Conservation (phyloP, 2,329 filamentous ascomycete species). For the Cryphonectria carpinicola region DNA sequence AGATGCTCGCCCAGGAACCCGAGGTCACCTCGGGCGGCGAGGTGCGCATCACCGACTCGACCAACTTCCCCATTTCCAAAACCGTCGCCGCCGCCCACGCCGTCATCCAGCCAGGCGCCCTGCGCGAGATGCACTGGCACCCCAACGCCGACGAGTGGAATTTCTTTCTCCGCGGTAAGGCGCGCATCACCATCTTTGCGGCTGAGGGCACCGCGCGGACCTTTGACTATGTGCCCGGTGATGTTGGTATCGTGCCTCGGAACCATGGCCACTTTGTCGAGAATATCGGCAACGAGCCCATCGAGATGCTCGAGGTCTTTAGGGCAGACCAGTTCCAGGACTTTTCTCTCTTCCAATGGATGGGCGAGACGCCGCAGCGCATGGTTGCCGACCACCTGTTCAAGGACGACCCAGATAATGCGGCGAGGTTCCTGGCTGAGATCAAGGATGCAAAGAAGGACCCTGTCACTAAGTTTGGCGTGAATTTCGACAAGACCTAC, state of each 20-base stretch:
- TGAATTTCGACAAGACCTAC: constrained; percentile 24
- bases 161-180: constrained; percentile 74
- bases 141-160: constrained; percentile 80
- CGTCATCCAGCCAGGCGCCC: constrained; percentile 70
- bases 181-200: constrained; percentile 75
- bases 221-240: constrained; percentile 75
- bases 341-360: constrained; percentile 75
- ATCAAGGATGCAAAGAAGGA: constrained; percentile 66
- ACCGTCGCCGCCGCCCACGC: constrained; percentile 75
- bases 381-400: constrained; percentile 71
- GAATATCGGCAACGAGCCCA: constrained; percentile 75
- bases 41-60: constrained; percentile 76
- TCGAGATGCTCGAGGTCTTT: constrained; percentile 79
- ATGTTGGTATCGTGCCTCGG: constrained; percentile 75
- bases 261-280: constrained; percentile 85
- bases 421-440: constrained; percentile 63
- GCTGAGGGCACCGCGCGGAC: constrained; percentile 71
- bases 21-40: constrained; percentile 68
- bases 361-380: constrained; percentile 71
- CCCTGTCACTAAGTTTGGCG: constrained; percentile 47
- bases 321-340: constrained; percentile 72
- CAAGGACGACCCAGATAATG: constrained; percentile 61
- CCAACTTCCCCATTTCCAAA: constrained; percentile 74
- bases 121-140: constrained; percentile 85
- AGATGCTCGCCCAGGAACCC: constrained; percentile 71